Percentiles rank a stretch among this genome's conserved stretches.
These are phyloP conservation scores for Colletotrichum chlorophyti DNA, from an alignment of 2,329 filamentous ascomycete species.

Conservation along the genomic window DNA sequence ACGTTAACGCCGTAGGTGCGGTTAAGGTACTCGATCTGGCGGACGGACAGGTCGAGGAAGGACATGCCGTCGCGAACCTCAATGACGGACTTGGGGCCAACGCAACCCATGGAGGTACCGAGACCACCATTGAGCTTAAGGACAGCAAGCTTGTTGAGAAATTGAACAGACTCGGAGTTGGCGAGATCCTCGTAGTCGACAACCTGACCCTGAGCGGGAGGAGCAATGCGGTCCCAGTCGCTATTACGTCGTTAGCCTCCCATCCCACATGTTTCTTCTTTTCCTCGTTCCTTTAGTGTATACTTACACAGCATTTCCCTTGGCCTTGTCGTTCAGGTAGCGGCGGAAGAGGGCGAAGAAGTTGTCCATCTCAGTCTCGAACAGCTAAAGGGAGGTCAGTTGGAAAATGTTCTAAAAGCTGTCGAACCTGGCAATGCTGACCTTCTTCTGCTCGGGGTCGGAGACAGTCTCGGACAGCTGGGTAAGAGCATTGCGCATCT, in stretches of 20 bases:
- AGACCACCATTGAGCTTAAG: slow-evolving; percentile 99
- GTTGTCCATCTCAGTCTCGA: slow-evolving; percentile 99
- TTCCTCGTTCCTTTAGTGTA: slow-evolving; percentile 9
- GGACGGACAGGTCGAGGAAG: slow-evolving; percentile 97
- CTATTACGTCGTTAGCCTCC: slow-evolving; percentile 51
- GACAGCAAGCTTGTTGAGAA: slow-evolving; percentile 96
- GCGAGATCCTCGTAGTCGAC: slow-evolving; percentile 92
- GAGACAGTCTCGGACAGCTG: slow-evolving; percentile 88
- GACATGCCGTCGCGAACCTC: slow-evolving; percentile 99
- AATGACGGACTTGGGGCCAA: slow-evolving; percentile 99
- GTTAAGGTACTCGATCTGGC: slow-evolving; percentile 99
- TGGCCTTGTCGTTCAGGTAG: slow-evolving; percentile 98
- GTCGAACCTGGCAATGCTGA: slow-evolving; percentile 46
- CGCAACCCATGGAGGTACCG: slow-evolving; percentile 99
- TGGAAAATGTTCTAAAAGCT: background rate
- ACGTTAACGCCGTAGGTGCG: slow-evolving; percentile 97
- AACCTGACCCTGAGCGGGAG: slow-evolving; percentile 91
- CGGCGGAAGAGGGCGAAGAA: slow-evolving; percentile 98
- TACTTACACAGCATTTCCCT: slow-evolving; percentile 85
- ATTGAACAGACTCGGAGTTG: slow-evolving; percentile 89
- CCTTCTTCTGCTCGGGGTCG: slow-evolving; percentile 84
- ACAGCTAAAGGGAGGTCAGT: slow-evolving; percentile 64
- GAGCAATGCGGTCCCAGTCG: slow-evolving; percentile 96
- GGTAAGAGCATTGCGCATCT: slow-evolving; percentile 98
- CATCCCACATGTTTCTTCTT: background rate